Base-by-base conservation (phyloP, 208 protist genomes). In the Acanthamoeba rhysodes region DNA sequence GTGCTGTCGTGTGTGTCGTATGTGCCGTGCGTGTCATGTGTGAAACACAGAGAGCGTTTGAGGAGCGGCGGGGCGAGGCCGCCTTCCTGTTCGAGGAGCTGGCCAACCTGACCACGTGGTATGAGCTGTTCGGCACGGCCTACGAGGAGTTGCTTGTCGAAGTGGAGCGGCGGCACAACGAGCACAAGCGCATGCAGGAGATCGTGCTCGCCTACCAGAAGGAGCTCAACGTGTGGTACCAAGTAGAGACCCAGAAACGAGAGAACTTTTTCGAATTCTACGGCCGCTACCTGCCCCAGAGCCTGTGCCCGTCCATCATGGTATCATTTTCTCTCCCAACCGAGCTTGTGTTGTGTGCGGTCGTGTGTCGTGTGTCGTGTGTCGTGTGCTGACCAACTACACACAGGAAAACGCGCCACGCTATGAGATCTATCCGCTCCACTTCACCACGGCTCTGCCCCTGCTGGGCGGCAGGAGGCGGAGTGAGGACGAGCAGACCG, bases 51-150 rank as follows among this genome's bases (percentile, higher is more conserved):
- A 32, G 82, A 27, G 53, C 45, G 34, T 55, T 90, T n/a, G 82
- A 90, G 20, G 82, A 55, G 82, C 72, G 82, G 50, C 45, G 82
- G 18, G 45, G 45, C n/a, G 50, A 53, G 50, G 82, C 45, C 12
- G 55, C 45, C 9, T 90, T 90, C 20, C 55, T 90, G 18, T 90
- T 90, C 27, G 82, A 90, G 24, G 82, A 90, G 45, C 45, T 90
- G 82, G 82, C 53, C 82, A 90, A 90, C 29, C 82, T 90, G n/a
- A 66, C 82, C 24, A 90, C 82, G 16, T 90, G 82, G 82, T 90
- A 90, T n/a, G 82, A 90, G 53, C 82, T 90, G 12, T 90, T 90
- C 82, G 55, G 29, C n/a, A 90, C 82, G 27, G 82, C 82, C n/a
- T 90, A 90, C 55, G 82, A 90, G 24, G 82, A 90, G 50, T 9